These are phyloP conservation scores for Biscogniauxia marginata DNA, from an alignment of 2,329 filamentous ascomycete species.

Conservation along the genomic window DNA sequence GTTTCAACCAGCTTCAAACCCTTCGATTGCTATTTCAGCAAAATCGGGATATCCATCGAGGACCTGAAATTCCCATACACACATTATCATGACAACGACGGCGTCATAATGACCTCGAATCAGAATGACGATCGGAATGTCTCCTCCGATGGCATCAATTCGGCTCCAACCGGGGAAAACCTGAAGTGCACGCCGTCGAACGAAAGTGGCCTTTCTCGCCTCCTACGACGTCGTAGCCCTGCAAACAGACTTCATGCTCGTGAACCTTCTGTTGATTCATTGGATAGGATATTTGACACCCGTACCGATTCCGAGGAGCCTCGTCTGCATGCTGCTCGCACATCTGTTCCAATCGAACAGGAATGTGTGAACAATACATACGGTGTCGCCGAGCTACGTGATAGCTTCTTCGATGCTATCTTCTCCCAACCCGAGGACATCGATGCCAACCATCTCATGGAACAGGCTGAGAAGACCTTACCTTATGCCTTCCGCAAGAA, in stretches of 20 bases:
- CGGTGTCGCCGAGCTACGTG: constrained; percentile 43
- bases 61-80: no score
- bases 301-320: constrained; percentile 16
- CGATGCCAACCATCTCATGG: constrained; percentile 39
- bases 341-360: constrained; percentile 21
- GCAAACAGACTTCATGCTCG: constrained; percentile 14
- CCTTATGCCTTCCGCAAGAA: constrained; percentile 46
- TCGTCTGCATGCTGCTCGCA: constrained; percentile 10
- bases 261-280: constrained; percentile 25
- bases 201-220: constrained; percentile 15
- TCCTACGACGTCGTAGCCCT: constrained; percentile 23
- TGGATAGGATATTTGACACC: constrained; percentile 31
- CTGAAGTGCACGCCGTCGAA: not conserved
- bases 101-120: not conserved
- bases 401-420: constrained; percentile 48
- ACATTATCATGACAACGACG: not conserved
- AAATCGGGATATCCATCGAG: no score
- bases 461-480: constrained; percentile 43
- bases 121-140: not conserved
- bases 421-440: constrained; percentile 44
- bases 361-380: constrained; percentile 39
- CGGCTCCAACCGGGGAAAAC: not conserved
- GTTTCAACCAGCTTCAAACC: no score
- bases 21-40: constrained; percentile 8
- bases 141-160: not conserved